Conservation (phyloP, 2,329 filamentous ascomycete genomes). For the Phoma sp. region DNA sequence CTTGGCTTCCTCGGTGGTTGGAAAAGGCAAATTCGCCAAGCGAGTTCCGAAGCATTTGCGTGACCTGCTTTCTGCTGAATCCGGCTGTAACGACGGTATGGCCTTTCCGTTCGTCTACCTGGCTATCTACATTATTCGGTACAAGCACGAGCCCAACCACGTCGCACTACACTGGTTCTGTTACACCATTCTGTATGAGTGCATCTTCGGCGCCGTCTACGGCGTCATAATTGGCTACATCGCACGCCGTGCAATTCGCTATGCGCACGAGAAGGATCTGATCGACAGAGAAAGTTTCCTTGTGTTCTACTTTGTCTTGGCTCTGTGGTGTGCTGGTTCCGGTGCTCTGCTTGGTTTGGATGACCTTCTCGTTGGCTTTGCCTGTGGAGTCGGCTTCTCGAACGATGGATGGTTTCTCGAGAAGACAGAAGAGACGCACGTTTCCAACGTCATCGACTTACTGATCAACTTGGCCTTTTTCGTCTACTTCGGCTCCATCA, state of each 20-base stretch:
- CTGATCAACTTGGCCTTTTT: constrained; percentile 97
- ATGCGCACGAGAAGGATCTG: constrained; percentile 79
- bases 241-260: constrained; percentile 88
- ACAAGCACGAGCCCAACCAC: constrained; percentile 69
- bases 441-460: constrained; percentile 98
- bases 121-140: constrained; percentile 85
- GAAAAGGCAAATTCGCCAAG: constrained; percentile 98
- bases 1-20: constrained; percentile 94
- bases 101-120: constrained; percentile 98
- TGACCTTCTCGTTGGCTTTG: constrained; percentile 92
- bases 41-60: constrained; percentile 96
- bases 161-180: constrained; percentile 88
- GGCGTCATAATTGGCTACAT: constrained; percentile 88
- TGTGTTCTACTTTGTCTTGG: constrained; percentile 97
- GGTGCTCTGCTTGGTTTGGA: constrained; percentile 91
- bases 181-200: constrained; percentile 91
- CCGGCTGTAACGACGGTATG: constrained; percentile 99
- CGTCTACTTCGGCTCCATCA: constrained; percentile 95
- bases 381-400: constrained; percentile 96
- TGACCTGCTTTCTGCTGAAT: constrained; percentile 93
- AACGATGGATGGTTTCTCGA: constrained; percentile 99
- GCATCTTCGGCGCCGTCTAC: constrained; percentile 87
- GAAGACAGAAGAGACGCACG: constrained; percentile 97
- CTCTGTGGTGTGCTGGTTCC: constrained; percentile 92
- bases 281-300: constrained; percentile 97